Base-by-base conservation (phyloP, 805 yeast species). In the Candida fluviatilis region DNA sequence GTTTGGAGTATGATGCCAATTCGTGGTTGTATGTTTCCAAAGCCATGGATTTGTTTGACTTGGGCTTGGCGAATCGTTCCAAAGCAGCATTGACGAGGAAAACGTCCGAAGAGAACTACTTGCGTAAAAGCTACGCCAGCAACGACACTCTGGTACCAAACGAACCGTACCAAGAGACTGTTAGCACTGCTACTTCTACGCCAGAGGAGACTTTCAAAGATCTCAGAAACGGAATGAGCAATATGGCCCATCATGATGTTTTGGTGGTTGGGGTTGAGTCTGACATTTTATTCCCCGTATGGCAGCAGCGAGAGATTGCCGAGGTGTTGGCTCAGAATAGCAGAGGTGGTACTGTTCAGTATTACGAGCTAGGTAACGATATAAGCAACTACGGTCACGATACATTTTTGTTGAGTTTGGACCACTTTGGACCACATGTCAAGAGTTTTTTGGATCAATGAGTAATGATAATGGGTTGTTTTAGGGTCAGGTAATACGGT, bases 1-100 rank as follows among this genome's bases (percentile, higher is more conserved):
- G 95, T 46, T 58, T 86, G 42, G 95, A 89, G 55, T 89, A 84
- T 60, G 97, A 89, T 58, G 84, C 97, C 25, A 89, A 89, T 57
- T 88, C 96, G 4, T 73, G 90, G 49, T 69, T 89, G 35, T 89
- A 90, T 58, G 78, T 90, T 10, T 84, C 90, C 43, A 90, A 90
- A 60, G 96, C 96, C 1, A 90, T 90, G 97, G 97, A 90, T 58
- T 64, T 90, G 54, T 90, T 90, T 60, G 96, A 90, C 55, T 63
- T 90, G 50, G 84, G 95, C 4, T 36, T 39, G 2, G 49, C 52
- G 5, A 76, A 75, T 51, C 60, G 78, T 45, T 31, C 49, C 1
- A 60, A 63, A 37, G 84, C 86, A 1, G 24, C 24, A 1, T 44
- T 47, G 2, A 64, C 69, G 24, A 62, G 84, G 46, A 18, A 35